A percentile compares a stretch with the other conserved stretches of the same genome.
Evolutionary conservation across 129 eudicot genomes (phyloP).

Genomic region (Saussurea involucrata): DNA sequence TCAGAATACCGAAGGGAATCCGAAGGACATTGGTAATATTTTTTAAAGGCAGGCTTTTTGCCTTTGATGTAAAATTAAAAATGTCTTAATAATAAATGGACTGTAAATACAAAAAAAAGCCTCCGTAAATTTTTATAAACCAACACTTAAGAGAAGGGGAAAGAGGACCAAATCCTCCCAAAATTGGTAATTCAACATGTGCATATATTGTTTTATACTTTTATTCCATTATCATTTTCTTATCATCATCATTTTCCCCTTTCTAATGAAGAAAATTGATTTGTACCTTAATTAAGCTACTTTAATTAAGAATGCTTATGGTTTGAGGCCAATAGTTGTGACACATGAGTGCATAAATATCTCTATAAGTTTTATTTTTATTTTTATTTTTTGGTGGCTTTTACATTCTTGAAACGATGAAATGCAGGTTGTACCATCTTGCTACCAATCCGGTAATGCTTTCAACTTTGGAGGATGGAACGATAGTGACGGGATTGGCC

Average conservation of each 20-base stretch:
- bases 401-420: not conserved
- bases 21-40: slow-evolving; percentile 32
- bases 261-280: not conserved
- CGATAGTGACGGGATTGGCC: slow-evolving; percentile 55
- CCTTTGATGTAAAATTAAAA: not conserved
- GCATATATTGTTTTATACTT: not conserved
- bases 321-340: not conserved
- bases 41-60: not conserved
- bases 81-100: too few species aligned
- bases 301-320: not conserved
- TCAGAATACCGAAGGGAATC: slow-evolving; percentile 57
- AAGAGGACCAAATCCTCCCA: not conserved
- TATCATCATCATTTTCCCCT: not conserved
- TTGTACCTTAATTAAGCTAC: not conserved
- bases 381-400: too few species aligned
- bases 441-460: slow-evolving; percentile 54
- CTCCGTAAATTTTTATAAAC: too few species aligned
- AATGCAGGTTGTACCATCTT: slow-evolving; percentile 41
- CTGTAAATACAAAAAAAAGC: too few species aligned
- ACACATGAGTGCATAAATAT: not conserved
- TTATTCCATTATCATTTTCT: not conserved
- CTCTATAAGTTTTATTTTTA: not conserved
- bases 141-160: not conserved
- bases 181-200: not conserved
- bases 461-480: slow-evolving; percentile 72